Evolutionary conservation across 441 rosid genomes (phyloP).

Genomic region (Euphorbia corollata): DNA sequence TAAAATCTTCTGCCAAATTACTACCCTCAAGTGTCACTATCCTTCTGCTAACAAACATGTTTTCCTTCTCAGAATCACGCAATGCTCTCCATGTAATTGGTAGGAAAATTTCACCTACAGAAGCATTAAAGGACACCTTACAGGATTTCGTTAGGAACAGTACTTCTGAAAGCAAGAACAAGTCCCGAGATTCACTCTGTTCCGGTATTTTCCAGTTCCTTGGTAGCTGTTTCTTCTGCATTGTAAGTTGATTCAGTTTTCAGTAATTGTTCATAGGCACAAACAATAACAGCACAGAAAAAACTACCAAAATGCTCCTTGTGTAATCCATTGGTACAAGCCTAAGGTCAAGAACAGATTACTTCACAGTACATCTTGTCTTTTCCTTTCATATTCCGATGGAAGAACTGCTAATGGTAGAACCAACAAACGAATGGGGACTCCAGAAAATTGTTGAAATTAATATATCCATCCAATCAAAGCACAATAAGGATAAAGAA

Average conservation of each 20-base stretch:
- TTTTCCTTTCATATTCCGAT: not conserved
- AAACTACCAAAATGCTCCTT: not conserved
- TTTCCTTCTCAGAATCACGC: conserved; percentile 35
- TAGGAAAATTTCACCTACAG: conserved; percentile 43
- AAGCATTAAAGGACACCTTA: conserved; percentile 35
- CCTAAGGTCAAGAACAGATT: not conserved
- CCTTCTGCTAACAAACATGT: conserved; percentile 49
- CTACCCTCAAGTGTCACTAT: conserved; percentile 16
- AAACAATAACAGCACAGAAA: not conserved
- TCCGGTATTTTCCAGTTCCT: conserved; percentile 48
- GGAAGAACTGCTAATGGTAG: not conserved
- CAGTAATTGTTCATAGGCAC: not conserved
- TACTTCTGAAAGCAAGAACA: conserved; percentile 36
- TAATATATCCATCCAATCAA: not conserved
- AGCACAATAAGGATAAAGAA: not conserved
- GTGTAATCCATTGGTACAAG: not conserved
- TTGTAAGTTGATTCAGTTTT: conserved; percentile 11
- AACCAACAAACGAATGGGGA: not conserved
- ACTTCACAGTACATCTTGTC: not conserved
- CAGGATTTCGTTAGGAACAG: conserved; percentile 21
- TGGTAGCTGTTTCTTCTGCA: conserved; percentile 26
- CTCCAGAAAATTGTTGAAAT: not conserved
- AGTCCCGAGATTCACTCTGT: conserved; percentile 28
- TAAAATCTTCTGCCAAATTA: conserved; percentile 38
- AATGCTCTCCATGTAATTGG: conserved; percentile 34